phyloP scores from a whole-genome alignment of 2,329 filamentous ascomycete species.

The Fusarium sp. region DNA sequence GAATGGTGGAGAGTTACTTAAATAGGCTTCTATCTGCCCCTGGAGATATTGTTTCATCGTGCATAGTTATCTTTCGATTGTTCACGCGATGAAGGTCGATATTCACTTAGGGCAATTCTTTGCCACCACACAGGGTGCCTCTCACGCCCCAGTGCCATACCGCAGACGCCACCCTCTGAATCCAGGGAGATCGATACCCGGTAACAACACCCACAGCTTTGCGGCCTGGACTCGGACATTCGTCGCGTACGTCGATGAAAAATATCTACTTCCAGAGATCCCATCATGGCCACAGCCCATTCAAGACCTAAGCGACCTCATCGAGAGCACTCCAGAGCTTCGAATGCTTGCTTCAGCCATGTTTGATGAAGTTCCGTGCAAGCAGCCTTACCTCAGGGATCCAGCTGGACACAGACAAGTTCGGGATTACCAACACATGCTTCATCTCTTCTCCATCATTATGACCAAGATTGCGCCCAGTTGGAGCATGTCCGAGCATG shows the following conservation, averaged over 20 bases:
- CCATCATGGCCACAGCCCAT: not conserved
- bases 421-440: conserved; percentile 36
- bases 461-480: conserved; percentile 28
- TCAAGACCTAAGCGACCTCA: conserved; percentile 6
- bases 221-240: not conserved
- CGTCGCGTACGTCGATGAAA: not conserved
- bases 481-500: conserved; percentile 20
- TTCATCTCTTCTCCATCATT: conserved; percentile 33
- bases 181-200: not conserved
- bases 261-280: not conserved
- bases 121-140: not conserved
- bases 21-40: not conserved
- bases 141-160: not conserved
- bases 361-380: conserved; percentile 37
- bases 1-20: not conserved
- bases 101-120: not conserved
- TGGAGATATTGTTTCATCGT: not conserved
- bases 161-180: not conserved
- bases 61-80: not conserved
- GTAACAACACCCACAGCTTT: not conserved
- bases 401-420: conserved; percentile 27
- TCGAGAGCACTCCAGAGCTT: conserved; percentile 31
- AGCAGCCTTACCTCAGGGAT: conserved; percentile 34
- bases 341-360: conserved; percentile 38
- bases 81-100: not conserved